Percentiles rank a stretch among this genome's conserved stretches.
Evolutionary conservation across 352 stramenopile species (phyloP).

Genomic region (Pythium scleroteichum): DNA sequence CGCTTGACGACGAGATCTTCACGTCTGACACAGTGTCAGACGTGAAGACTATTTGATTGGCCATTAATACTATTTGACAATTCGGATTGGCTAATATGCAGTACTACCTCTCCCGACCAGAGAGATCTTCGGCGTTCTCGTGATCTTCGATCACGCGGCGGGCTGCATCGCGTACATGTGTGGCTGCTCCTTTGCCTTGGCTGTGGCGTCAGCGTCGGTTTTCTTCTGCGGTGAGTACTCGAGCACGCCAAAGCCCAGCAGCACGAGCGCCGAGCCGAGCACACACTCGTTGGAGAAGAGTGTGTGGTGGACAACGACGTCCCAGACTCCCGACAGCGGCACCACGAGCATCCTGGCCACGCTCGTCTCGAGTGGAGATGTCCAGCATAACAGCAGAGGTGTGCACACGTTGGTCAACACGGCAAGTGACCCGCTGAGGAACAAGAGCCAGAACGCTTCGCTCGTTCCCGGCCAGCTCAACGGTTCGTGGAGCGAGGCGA

Average conservation of each 20-base stretch:
- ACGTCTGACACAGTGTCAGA: no score
- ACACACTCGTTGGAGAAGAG: constrained; percentile 49
- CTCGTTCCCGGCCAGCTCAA: constrained; percentile 34
- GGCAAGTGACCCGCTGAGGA: constrained; percentile 33
- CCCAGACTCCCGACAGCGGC: constrained; percentile 45
- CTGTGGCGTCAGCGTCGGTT: background rate
- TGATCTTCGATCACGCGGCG: no score
- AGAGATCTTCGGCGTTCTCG: no score
- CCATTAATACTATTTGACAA: no score
- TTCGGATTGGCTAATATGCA: no score
- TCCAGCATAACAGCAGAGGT: constrained; percentile 45
- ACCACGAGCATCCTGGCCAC: constrained; percentile 55
- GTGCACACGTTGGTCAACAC: constrained; percentile 39
- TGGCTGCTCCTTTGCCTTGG: background rate
- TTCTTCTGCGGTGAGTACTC: background rate
- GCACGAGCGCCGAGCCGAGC: constrained; percentile 39
- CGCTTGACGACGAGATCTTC: no score
- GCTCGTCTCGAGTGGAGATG: constrained; percentile 48
- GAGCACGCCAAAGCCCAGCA: constrained; percentile 39
- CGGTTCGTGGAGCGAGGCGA: constrained; percentile 42
- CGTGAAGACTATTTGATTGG: no score
- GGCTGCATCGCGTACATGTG: background rate
- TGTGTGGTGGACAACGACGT: constrained; percentile 43
- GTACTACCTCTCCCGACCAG: no score
- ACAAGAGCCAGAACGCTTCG: constrained; percentile 35